Evolutionary conservation across 1,139 yeast species (phyloP).

Genomic region (Kazachstania sp.): DNA sequence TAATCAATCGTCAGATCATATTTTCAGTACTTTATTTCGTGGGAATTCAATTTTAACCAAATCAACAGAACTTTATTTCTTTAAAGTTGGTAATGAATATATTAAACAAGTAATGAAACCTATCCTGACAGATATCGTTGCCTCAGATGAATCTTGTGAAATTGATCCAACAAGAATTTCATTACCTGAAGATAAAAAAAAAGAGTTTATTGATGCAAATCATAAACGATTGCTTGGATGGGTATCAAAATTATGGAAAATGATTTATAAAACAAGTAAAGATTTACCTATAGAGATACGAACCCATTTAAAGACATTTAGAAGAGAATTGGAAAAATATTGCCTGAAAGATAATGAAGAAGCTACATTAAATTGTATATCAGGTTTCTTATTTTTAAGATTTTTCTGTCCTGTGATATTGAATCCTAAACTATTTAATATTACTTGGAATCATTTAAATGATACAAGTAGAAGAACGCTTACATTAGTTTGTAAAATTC

Average conservation of each 20-base stretch:
- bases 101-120: constrained; percentile 64
- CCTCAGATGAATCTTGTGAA: constrained; percentile 52
- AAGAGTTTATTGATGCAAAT: constrained; percentile 41
- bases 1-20: constrained; percentile 30
- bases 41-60: constrained; percentile 79
- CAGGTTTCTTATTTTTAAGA: constrained; percentile 77
- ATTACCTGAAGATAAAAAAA: constrained; percentile 37
- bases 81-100: constrained; percentile 72
- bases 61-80: constrained; percentile 67
- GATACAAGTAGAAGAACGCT: constrained; percentile 68
- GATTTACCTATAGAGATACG: constrained; percentile 70
- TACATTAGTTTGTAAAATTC: constrained; percentile 72
- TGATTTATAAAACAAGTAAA: constrained; percentile 58
- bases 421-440: constrained; percentile 75
- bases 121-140: constrained; percentile 49
- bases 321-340: constrained; percentile 51
- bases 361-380: constrained; percentile 49
- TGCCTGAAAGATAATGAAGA: constrained; percentile 48
- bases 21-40: constrained; percentile 69
- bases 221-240: constrained; percentile 46
- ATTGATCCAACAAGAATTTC: constrained; percentile 55
- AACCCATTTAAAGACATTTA: constrained; percentile 46
- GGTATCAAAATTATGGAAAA: constrained; percentile 62
- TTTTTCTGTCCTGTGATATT: constrained; percentile 87
- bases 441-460: constrained; percentile 62